These are phyloP conservation scores for Xylona heveae DNA, from an alignment of 495 filamentous ascomycete species.

Conservation along the genomic window DNA sequence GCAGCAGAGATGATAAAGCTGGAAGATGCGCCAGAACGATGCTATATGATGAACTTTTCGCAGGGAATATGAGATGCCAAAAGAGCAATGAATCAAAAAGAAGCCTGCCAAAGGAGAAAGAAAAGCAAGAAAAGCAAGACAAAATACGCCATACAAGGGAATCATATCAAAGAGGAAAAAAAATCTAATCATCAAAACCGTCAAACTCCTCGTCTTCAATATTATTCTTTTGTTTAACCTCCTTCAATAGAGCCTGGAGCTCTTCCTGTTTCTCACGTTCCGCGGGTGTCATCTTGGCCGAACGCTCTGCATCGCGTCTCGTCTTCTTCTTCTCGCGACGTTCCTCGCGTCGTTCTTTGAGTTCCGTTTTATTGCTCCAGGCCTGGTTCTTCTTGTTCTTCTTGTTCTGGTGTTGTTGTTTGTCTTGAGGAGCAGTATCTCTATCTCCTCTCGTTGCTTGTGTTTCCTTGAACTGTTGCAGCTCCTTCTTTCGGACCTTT, in stretches of 20 bases:
- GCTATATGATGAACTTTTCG: no score
- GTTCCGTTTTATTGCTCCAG: conserved; percentile 69
- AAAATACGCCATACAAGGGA: no score
- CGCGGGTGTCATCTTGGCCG: conserved; percentile 48
- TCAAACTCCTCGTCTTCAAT: conserved; percentile 13
- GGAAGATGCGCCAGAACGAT: no score
- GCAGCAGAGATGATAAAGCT: no score
- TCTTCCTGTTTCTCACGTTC: conserved; percentile 48
- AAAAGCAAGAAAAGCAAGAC: no score
- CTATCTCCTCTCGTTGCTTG: conserved; percentile 10
- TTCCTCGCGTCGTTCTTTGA: conserved; percentile 37
- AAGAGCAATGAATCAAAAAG: no score
- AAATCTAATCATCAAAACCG: conserved; percentile 9
- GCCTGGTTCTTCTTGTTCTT: conserved; percentile 36
- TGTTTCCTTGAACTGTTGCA: conserved; percentile 20
- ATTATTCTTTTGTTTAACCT: conserved; percentile 34
- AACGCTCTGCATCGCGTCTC: conserved; percentile 44
- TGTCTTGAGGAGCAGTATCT: conserved; percentile 12
- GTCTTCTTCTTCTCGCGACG: conserved; percentile 55
- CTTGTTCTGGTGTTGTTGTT: conserved; percentile 13
- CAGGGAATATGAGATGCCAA: no score
- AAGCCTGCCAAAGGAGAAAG: no score
- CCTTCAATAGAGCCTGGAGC: conserved; percentile 49
- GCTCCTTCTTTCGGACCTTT: conserved; percentile 35
- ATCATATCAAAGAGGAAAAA: no score